Percentiles rank a stretch among this genome's conserved stretches.
Conservation (phyloP, 1,284 basidiomycete genomes). For the Salmacisia buchloeana region DNA sequence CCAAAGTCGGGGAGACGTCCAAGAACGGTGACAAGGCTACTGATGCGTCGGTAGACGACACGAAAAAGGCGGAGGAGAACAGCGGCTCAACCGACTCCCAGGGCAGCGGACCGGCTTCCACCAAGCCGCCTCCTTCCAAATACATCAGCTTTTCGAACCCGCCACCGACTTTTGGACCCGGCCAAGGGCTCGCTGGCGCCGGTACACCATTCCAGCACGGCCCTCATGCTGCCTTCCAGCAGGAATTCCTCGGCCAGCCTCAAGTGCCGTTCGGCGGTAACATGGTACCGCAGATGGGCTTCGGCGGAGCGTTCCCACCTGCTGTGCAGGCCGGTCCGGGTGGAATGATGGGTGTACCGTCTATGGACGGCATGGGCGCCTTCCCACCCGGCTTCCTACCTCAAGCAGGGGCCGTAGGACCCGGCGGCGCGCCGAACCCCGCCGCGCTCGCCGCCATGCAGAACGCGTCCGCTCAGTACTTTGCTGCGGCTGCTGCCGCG, state of each 20-base stretch:
- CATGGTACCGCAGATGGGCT: no score
- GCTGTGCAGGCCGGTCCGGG: neutral
- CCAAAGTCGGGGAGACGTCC: neutral
- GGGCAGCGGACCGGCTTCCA: neutral
- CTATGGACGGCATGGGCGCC: neutral
- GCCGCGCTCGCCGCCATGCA: no score
- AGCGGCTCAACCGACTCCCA: neutral
- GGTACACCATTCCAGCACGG: neutral
- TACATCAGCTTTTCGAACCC: neutral
- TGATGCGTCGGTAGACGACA: no score
- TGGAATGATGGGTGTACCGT: neutral
- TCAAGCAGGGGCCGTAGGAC: no score
- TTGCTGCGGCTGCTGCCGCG: neutral
- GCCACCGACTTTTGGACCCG: slow-evolving; percentile 5
- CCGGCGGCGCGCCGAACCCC: no score
- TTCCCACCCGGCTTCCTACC: slow-evolving; percentile 8
- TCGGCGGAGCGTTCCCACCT: neutral
- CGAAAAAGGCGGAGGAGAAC: slow-evolving; percentile 1
- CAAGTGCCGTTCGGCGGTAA: no score
- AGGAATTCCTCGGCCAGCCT: neutral
- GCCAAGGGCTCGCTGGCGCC: neutral
- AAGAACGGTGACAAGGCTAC: neutral
- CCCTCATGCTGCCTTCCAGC: neutral
- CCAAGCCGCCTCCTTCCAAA: neutral
- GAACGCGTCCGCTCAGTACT: neutral